phyloP scores from a whole-genome alignment of 2,329 filamentous ascomycete genomes.

The Diaporthe capsici region DNA sequence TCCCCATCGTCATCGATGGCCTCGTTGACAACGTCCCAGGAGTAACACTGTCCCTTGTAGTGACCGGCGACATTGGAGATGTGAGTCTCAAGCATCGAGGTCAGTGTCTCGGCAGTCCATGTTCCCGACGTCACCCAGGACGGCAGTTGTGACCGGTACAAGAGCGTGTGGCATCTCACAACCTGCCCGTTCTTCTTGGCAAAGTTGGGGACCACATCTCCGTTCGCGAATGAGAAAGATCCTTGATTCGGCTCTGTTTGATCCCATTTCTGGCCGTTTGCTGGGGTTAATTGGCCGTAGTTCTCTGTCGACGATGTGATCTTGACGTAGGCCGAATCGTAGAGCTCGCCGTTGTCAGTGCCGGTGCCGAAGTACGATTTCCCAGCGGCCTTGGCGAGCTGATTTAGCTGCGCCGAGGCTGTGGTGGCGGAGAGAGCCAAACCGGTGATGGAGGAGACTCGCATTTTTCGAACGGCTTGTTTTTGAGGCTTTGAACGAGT shows the following conservation, averaged over 20 bases:
- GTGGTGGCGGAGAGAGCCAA: conserved; percentile 18
- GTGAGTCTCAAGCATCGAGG: conserved; percentile 67
- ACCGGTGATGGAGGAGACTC: conserved; percentile 12
- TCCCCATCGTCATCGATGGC: conserved; percentile 71
- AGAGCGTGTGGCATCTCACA: conserved; percentile 74
- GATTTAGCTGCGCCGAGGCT: conserved; percentile 42
- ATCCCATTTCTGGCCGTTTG: conserved; percentile 76
- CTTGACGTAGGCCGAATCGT: conserved; percentile 67
- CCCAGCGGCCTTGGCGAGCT: conserved; percentile 37
- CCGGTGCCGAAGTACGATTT: conserved; percentile 73
- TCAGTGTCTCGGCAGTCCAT: conserved; percentile 72
- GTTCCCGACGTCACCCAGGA: conserved; percentile 60
- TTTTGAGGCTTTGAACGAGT: background rate
- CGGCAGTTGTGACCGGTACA: conserved; percentile 67
- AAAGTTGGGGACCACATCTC: conserved; percentile 66
- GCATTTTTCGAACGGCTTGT: background rate
- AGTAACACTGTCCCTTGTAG: conserved; percentile 70
- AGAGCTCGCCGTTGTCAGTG: conserved; percentile 69
- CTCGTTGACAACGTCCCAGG: conserved; percentile 78
- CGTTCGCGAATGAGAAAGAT: conserved; percentile 70
- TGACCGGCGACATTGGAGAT: conserved; percentile 70
- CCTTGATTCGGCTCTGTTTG: conserved; percentile 70
- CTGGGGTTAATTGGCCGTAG: conserved; percentile 76
- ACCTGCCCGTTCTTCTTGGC: conserved; percentile 63
- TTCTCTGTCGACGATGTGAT: conserved; percentile 69